These are phyloP conservation scores for Agaricus subrufescens DNA, from an alignment of 768 basidiomycete genomes.

Conservation along the genomic window DNA sequence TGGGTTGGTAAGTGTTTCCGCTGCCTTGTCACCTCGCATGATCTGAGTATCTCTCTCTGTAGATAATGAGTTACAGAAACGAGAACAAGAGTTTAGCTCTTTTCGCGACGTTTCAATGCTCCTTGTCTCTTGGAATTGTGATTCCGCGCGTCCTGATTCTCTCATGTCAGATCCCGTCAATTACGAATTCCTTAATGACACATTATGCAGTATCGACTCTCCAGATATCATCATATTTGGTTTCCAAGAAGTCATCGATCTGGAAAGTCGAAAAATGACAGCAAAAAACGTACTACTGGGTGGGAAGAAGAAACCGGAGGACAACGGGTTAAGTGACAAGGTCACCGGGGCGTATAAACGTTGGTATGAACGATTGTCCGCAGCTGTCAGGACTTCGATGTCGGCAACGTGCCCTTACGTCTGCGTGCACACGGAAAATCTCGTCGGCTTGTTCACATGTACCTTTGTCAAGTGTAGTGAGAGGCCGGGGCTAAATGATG, in stretches of 20 bases:
- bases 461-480: slow-evolving; percentile 71
- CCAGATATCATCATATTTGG: slow-evolving; percentile 88
- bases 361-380: slow-evolving; percentile 80
- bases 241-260: slow-evolving; percentile 93
- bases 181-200: slow-evolving; percentile 73
- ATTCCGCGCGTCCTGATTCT: slow-evolving; percentile 78
- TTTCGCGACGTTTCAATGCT: slow-evolving; percentile 77
- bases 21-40: neutral
- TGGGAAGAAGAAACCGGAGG: slow-evolving; percentile 54
- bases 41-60: neutral
- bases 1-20: slow-evolving; percentile 70
- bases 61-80: slow-evolving; percentile 76
- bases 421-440: slow-evolving; percentile 77
- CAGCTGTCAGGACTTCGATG: slow-evolving; percentile 71
- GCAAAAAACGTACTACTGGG: slow-evolving; percentile 89
- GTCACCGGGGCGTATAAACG: slow-evolving; percentile 83
- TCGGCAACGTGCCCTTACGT: slow-evolving; percentile 72
- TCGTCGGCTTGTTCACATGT: slow-evolving; percentile 85
- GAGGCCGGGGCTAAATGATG: slow-evolving; percentile 54
- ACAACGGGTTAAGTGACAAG: slow-evolving; percentile 66
- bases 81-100: slow-evolving; percentile 71
- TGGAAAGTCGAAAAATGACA: slow-evolving; percentile 88
- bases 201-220: slow-evolving; percentile 61
- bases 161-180: slow-evolving; percentile 68
- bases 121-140: slow-evolving; percentile 90